phyloP scores from a whole-genome alignment of 192 early-diverging fungal species.

The Spinellus fusiger region DNA sequence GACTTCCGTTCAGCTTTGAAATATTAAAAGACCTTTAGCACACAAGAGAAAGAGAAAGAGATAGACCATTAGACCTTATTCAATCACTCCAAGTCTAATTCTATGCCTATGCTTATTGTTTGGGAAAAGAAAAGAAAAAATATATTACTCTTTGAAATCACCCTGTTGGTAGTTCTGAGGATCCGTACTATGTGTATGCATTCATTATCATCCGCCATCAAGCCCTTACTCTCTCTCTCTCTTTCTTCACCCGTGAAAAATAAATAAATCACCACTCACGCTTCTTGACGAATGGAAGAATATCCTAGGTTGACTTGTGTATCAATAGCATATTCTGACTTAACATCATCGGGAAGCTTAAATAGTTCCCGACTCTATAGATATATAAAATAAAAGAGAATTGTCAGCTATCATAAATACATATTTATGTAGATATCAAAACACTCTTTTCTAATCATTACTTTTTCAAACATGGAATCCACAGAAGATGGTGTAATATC shows the following conservation, averaged over 20 bases:
- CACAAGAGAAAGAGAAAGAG: not conserved
- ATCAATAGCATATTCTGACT: slow-evolving; percentile 27
- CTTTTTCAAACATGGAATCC: not conserved
- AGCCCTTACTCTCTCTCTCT: too few relatives aligned
- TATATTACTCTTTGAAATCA: too few relatives aligned
- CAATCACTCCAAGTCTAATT: too few relatives aligned
- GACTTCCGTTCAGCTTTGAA: slow-evolving; percentile 30
- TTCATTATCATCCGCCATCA: too few relatives aligned
- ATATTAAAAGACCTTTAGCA: slow-evolving; percentile 41
- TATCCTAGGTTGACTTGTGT: slow-evolving; percentile 38
- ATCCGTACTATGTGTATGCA: too few relatives aligned
- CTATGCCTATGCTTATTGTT: too few relatives aligned
- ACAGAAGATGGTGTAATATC: too few relatives aligned
- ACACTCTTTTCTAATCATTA: slow-evolving; percentile 4
- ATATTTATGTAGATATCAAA: not conserved
- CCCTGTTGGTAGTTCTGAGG: too few relatives aligned
- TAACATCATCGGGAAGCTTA: slow-evolving; percentile 31
- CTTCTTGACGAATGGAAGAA: slow-evolving; percentile 38
- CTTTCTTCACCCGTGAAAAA: too few relatives aligned
- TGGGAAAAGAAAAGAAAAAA: too few relatives aligned
- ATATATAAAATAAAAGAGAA: too few relatives aligned
- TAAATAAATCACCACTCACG: too few relatives aligned
- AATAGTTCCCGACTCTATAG: slow-evolving; percentile 36
- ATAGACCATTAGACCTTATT: not conserved
- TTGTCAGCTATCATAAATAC: not conserved